phyloP scores from a whole-genome alignment of 2,329 filamentous ascomycete species.

The Epichloe festucae region DNA sequence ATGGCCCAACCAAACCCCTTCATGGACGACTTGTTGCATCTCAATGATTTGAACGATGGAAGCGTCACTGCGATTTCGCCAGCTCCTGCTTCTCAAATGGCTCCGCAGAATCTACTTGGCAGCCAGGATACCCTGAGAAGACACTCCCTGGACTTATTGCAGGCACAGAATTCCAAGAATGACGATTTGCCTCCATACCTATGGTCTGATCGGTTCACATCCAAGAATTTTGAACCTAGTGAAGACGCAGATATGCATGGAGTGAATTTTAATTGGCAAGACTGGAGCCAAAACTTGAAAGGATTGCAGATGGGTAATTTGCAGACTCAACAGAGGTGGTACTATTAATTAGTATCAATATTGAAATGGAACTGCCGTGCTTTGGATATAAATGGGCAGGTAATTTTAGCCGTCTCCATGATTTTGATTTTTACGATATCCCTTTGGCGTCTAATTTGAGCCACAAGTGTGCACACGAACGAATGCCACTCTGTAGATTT shows the following conservation, averaged over 20 bases:
- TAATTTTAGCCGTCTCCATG: background rate
- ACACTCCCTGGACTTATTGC: slow-evolving; percentile 8
- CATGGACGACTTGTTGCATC: slow-evolving; percentile 22
- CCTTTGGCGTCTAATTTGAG: background rate
- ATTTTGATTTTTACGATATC: background rate
- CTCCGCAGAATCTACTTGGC: background rate
- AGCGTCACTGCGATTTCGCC: background rate
- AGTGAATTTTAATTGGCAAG: slow-evolving; percentile 35
- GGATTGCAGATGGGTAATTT: slow-evolving; percentile 23
- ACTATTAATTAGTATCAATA: background rate
- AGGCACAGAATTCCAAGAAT: slow-evolving; percentile 17
- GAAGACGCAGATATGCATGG: slow-evolving; percentile 28
- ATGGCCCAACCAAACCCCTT: slow-evolving; percentile 25
- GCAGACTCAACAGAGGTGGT: slow-evolving; percentile 13
- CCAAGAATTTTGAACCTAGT: slow-evolving; percentile 14
- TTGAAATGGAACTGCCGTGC: background rate
- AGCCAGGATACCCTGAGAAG: slow-evolving; percentile 9
- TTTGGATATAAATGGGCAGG: background rate
- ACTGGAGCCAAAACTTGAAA: slow-evolving; percentile 31
- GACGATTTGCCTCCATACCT: slow-evolving; percentile 27
- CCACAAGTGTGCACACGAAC: too few relatives aligned
- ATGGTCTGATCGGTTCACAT: slow-evolving; percentile 25
- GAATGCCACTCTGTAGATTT: too few relatives aligned
- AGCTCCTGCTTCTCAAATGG: background rate
- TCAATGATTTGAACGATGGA: background rate